phyloP scores from a whole-genome alignment of 2,329 filamentous ascomycete species.

The Allantophomopsis lycopodina region DNA sequence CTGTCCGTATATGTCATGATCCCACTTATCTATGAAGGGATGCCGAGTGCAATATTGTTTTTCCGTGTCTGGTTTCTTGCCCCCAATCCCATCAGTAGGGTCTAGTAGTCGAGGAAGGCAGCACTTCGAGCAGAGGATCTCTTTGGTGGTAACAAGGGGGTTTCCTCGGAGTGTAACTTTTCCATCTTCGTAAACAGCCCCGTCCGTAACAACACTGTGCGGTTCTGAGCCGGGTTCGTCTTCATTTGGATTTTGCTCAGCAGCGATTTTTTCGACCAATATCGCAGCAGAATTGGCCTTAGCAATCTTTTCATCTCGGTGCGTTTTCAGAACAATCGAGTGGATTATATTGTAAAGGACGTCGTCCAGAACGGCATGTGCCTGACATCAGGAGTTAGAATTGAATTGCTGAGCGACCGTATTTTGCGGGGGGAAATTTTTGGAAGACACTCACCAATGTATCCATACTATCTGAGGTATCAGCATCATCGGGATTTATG shows the following conservation, averaged over 20 bases:
- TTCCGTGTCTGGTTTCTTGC: conserved; percentile 49
- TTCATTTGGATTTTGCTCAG: conserved; percentile 8
- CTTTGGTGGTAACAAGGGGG: conserved; percentile 54
- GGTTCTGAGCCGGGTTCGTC: conserved; percentile 27
- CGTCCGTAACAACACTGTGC: conserved; percentile 46
- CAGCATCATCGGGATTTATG: conserved; percentile 32
- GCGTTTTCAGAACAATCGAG: conserved; percentile 59
- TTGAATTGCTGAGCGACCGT: too few species aligned
- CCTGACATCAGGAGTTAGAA: conserved; percentile 22
- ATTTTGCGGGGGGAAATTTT: too few species aligned
- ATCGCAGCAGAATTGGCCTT: conserved; percentile 53
- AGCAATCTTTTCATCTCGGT: conserved; percentile 67
- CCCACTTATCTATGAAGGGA: conserved; percentile 62
- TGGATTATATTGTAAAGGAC: conserved; percentile 64
- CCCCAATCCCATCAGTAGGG: conserved; percentile 57
- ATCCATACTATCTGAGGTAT: conserved; percentile 30
- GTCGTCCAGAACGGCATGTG: conserved; percentile 58
- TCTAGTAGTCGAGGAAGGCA: conserved; percentile 61
- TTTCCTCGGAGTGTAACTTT: conserved; percentile 57
- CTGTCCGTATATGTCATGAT: conserved; percentile 72
- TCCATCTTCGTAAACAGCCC: conserved; percentile 56
- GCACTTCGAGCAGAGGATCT: conserved; percentile 63
- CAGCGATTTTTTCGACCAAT: conserved; percentile 38
- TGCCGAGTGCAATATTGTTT: conserved; percentile 68
- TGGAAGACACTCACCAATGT: conserved; percentile 35